A percentile compares a stretch with the other conserved stretches of the same genome.
Conservation (phyloP, 202 grass and related monocot species). For the Brachypodium distachyon region DNA sequence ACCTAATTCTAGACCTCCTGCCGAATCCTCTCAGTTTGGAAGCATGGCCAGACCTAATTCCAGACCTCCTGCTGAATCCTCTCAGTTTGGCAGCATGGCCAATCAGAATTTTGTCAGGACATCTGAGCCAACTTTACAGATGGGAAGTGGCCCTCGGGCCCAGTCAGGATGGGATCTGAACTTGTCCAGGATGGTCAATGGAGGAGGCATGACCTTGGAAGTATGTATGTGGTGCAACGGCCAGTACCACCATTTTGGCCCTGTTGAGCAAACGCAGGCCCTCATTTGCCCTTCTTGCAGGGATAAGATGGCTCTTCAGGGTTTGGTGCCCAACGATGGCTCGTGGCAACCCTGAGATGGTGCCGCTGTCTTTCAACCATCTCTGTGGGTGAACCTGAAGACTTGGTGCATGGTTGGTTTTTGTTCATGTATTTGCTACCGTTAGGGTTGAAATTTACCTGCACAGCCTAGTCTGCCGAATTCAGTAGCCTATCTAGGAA, state of each 20-base stretch:
- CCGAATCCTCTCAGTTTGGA: constrained; percentile 17
- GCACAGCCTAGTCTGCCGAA: background rate
- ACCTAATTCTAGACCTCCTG: background rate
- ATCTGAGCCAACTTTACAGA: constrained; percentile 48
- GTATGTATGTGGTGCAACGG: constrained; percentile 58
- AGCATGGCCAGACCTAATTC: background rate
- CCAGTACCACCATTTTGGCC: constrained; percentile 60
- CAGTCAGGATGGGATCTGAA: constrained; percentile 63
- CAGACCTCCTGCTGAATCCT: background rate
- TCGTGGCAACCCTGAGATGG: constrained; percentile 34
- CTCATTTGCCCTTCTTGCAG: constrained; percentile 62
- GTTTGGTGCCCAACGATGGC: constrained; percentile 25
- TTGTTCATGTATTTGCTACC: background rate
- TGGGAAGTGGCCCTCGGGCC: constrained; percentile 22
- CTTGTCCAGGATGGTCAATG: constrained; percentile 24
- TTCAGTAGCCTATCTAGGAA: background rate
- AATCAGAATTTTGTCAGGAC: constrained; percentile 21
- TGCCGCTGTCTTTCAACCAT: background rate
- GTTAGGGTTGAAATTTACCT: background rate
- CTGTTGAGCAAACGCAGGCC: constrained; percentile 29
- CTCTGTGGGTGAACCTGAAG: background rate
- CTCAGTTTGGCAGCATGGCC: constrained; percentile 14
- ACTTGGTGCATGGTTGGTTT: background rate
- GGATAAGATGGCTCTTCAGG: constrained; percentile 37
- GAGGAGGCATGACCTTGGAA: constrained; percentile 29